Conservation (phyloP, 2,329 filamentous ascomycete species). For the Orbilia javanica region DNA sequence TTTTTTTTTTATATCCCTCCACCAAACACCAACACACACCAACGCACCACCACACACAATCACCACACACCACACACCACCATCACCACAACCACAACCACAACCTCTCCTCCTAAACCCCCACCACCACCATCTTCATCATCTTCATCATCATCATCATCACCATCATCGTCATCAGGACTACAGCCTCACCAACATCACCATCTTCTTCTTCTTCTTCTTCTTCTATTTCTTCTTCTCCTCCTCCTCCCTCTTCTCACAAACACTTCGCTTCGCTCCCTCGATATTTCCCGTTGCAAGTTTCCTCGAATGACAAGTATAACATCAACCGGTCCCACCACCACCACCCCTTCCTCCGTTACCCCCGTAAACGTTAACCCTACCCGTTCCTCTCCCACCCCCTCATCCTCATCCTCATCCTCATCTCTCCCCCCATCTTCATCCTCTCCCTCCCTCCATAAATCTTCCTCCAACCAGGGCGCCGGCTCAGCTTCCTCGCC, state of each 20-base stretch:
- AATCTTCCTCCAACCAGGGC: slow-evolving; percentile 16
- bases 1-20: slow-evolving; percentile 5
- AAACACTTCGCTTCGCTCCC: slow-evolving; percentile 9
- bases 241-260: background rate
- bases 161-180: background rate
- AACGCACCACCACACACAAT: no score
- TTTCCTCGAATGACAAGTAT: slow-evolving; percentile 57
- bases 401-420: background rate
- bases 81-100: background rate
- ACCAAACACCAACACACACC: no score
- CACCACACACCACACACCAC: background rate
- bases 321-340: slow-evolving; percentile 53
- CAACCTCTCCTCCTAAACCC: background rate
- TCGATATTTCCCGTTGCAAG: slow-evolving; percentile 6
- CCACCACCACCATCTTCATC: background rate
- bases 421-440: background rate
- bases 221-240: background rate
- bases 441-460: background rate
- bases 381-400: slow-evolving; percentile 5
- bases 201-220: background rate
- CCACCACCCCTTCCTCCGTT: slow-evolving; percentile 43
- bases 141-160: slow-evolving; percentile 10
- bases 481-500: slow-evolving; percentile 55
- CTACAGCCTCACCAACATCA: background rate
- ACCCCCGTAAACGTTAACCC: slow-evolving; percentile 30